These are phyloP conservation scores for Aspergillus sclerotiicarbonarius DNA, from an alignment of 495 filamentous ascomycete genomes.

Conservation along the genomic window DNA sequence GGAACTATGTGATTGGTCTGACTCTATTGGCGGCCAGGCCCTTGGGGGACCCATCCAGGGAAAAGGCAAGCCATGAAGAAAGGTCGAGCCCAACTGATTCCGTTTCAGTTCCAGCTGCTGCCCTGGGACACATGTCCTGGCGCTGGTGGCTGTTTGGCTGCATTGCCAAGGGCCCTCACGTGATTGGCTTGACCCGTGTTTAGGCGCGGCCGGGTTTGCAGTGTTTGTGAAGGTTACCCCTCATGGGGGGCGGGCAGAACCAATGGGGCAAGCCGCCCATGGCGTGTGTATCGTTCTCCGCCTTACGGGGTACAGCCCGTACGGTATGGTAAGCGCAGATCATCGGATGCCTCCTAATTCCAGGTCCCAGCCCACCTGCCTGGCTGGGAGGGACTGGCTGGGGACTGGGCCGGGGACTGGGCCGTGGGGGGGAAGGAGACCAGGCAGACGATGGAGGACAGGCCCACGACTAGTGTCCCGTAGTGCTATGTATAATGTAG, in stretches of 20 bases:
- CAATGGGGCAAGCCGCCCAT: background rate
- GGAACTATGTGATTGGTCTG: background rate
- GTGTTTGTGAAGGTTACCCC: constrained; percentile 13
- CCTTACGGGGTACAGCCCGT: constrained; percentile 1
- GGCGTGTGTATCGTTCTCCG: background rate
- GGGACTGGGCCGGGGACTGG: background rate
- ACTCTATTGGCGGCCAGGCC: constrained; percentile 12
- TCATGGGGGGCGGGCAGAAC: constrained; percentile 13
- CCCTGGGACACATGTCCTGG: constrained; percentile 3
- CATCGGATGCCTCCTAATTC: background rate
- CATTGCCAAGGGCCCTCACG: constrained; percentile 10
- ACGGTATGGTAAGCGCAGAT: constrained; percentile 4
- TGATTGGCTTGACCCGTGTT: constrained; percentile 5
- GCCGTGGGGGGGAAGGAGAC: too few species aligned
- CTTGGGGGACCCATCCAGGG: constrained; percentile 4
- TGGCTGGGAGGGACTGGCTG: background rate
- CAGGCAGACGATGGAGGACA: too few species aligned
- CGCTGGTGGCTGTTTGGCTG: constrained; percentile 7
- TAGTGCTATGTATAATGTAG: background rate
- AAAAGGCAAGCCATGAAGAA: background rate
- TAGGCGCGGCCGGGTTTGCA: constrained; percentile 12
- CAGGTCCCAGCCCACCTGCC: background rate
- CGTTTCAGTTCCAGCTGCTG: background rate
- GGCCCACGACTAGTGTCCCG: too few species aligned
- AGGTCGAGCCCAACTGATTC: background rate